Conservation (phyloP, 1,284 basidiomycete genomes). For the Ganoderma resinaceum region DNA sequence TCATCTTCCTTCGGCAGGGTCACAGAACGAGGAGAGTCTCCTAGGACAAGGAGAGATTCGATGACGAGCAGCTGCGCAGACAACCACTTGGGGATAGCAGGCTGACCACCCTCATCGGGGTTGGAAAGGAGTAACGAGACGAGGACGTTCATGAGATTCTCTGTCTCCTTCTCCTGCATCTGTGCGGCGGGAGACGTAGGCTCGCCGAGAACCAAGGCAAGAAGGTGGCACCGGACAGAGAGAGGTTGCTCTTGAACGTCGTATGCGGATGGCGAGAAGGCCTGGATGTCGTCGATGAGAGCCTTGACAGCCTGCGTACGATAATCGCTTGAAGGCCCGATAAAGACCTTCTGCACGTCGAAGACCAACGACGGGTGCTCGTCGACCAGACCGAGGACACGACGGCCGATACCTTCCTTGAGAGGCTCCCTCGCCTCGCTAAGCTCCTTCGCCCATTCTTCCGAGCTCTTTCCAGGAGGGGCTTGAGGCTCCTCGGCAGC, state of each 20-base stretch:
- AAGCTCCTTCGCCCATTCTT: conserved; percentile 71
- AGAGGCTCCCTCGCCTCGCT: conserved; percentile 73
- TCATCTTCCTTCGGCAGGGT: conserved; percentile 74
- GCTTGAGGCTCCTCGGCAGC: conserved; percentile 32
- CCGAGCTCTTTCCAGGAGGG: conserved; percentile 53
- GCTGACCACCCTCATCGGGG: conserved; percentile 58
- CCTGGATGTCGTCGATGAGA: conserved; percentile 76
- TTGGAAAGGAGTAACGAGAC: conserved; percentile 70
- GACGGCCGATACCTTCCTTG: conserved; percentile 68
- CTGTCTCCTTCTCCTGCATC: conserved; percentile 52
- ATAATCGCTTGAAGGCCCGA: conserved; percentile 64
- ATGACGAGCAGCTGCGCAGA: conserved; percentile 82
- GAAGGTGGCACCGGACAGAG: conserved; percentile 82
- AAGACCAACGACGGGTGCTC: conserved; percentile 89
- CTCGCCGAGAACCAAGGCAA: conserved; percentile 86
- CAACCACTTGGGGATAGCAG: conserved; percentile 80
- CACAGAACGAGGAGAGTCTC: conserved; percentile 73
- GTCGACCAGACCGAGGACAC: conserved; percentile 84
- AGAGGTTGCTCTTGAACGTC: conserved; percentile 77
- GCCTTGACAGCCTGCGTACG: conserved; percentile 68
- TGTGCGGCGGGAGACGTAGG: conserved; percentile 61
- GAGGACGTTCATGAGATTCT: conserved; percentile 68
- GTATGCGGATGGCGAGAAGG: conserved; percentile 69
- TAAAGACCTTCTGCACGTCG: conserved; percentile 85
- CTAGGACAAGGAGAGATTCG: conserved; percentile 81